Evolutionary conservation across 176 grass and related monocot species (phyloP).

Genomic region (Poa pratensis): DNA sequence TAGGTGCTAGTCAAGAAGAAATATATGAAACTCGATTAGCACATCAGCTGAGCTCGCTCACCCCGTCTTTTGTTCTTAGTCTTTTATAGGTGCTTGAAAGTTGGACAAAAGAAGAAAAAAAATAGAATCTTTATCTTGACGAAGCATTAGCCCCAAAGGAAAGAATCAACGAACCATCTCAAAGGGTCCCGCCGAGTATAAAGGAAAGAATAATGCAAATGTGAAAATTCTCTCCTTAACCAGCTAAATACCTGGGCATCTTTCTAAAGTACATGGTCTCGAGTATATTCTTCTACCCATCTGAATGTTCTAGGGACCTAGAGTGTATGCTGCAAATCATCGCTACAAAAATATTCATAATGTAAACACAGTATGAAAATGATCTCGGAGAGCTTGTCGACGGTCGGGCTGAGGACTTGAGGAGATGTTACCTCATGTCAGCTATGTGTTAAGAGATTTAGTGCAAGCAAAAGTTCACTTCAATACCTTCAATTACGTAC

Average conservation of each 20-base stretch:
- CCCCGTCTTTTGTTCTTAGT: not conserved
- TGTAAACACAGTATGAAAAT: not conserved
- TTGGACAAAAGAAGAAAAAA: not conserved
- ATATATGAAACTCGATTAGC: slow-evolving; percentile 15
- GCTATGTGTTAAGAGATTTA: no score
- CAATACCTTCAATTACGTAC: not conserved
- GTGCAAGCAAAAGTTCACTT: no score
- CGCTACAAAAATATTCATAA: not conserved
- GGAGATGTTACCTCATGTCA: no score
- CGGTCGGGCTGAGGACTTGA: not conserved
- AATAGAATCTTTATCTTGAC: slow-evolving; percentile 48
- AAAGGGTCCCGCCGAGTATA: slow-evolving; percentile 32
- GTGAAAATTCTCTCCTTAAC: slow-evolving; percentile 27
- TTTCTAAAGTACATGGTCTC: not conserved
- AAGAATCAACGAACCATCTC: slow-evolving; percentile 57
- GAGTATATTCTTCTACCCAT: slow-evolving; percentile 9
- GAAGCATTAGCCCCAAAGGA: slow-evolving; percentile 62
- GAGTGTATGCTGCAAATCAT: not conserved
- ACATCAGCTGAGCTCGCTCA: slow-evolving; percentile 34
- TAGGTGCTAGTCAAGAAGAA: slow-evolving; percentile 14
- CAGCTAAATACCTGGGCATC: not conserved
- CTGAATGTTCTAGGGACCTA: no score
- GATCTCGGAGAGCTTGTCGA: not conserved
- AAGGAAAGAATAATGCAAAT: slow-evolving; percentile 32
- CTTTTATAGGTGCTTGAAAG: slow-evolving; percentile 33